These are phyloP conservation scores for Ailanthus altissimus DNA, from an alignment of 345 rosid species.

Conservation along the genomic window DNA sequence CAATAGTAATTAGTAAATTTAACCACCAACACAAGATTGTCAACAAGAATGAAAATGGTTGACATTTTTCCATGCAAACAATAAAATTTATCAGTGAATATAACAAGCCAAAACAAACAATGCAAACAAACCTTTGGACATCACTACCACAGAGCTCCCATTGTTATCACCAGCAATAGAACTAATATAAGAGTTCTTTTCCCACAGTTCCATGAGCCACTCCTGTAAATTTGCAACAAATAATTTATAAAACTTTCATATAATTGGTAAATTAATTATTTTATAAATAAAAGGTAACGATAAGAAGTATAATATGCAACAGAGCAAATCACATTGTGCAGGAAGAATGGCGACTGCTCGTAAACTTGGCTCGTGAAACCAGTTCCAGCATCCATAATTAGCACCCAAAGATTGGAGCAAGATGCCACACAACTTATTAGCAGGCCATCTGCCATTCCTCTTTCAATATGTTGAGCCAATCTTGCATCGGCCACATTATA, in stretches of 20 bases:
- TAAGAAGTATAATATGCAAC: conserved; percentile 1
- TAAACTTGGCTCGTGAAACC: conserved; percentile 83
- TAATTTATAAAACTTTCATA: not conserved
- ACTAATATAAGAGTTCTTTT: conserved; percentile 89
- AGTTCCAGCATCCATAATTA: conserved; percentile 97
- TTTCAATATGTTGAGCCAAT: conserved; percentile 87
- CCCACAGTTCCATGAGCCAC: conserved; percentile 99
- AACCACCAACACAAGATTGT: not conserved
- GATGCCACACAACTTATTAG: conserved; percentile 90
- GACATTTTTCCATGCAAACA: not conserved
- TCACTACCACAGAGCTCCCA: conserved; percentile 94
- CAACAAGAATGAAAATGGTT: not conserved
- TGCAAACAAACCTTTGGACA: conserved; percentile 82
- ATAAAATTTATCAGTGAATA: not conserved
- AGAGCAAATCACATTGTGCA: conserved; percentile 63
- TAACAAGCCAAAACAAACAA: conserved; percentile 5
- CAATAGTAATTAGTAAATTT: not conserved
- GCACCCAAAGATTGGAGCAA: conserved; percentile 91
- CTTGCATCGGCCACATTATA: conserved; percentile 94
- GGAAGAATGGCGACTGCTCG: conserved; percentile 74
- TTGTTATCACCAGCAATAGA: conserved; percentile 88
- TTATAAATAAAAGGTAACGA: not conserved
- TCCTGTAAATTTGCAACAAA: conserved; percentile 54
- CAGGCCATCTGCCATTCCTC: conserved; percentile 95
- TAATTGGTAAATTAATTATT: not conserved